Percentiles rank a stretch among this genome's conserved stretches.
phyloP scores from a whole-genome alignment of 352 stramenopile species.

The Globisporangium canariense region DNA sequence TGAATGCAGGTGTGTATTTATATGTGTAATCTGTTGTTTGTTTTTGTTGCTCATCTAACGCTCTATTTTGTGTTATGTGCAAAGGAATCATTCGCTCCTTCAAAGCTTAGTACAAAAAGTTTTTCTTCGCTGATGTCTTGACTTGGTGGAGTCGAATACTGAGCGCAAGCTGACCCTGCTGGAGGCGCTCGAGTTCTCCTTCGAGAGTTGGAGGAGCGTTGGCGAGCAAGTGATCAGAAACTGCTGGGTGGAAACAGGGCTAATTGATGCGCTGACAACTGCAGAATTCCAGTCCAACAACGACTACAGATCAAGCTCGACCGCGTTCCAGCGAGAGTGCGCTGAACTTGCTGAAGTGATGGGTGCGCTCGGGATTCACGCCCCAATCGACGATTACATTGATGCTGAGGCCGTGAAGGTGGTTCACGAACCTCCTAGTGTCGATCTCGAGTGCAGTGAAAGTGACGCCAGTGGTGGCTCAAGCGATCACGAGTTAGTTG shows the following conservation, averaged over 20 bases:
- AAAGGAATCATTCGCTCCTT: conserved; percentile 1
- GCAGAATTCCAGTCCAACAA: too few species aligned
- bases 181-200: conserved; percentile 1
- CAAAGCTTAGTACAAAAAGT: conserved; percentile 1
- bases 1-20: conserved; percentile 4
- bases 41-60: conserved; percentile 1
- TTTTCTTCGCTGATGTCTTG: conserved; percentile 1
- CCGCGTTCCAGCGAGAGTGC: too few species aligned
- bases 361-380: too few species aligned
- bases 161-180: conserved; percentile 1
- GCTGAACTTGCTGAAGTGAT: too few species aligned
- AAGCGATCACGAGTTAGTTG: too few species aligned
- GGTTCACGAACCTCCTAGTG: too few species aligned
- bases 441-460: too few species aligned
- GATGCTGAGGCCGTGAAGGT: too few species aligned
- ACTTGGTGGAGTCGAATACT: conserved; percentile 4
- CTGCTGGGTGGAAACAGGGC: conserved; percentile 1
- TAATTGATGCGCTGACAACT: background rate
- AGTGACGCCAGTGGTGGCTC: too few species aligned
- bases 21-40: background rate
- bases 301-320: too few species aligned
- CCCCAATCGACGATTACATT: too few species aligned
- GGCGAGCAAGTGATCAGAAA: conserved; percentile 1
- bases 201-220: background rate
- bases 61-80: background rate